Evolutionary conservation across 495 filamentous ascomycete genomes (phyloP).

Genomic region (Podospora conica): DNA sequence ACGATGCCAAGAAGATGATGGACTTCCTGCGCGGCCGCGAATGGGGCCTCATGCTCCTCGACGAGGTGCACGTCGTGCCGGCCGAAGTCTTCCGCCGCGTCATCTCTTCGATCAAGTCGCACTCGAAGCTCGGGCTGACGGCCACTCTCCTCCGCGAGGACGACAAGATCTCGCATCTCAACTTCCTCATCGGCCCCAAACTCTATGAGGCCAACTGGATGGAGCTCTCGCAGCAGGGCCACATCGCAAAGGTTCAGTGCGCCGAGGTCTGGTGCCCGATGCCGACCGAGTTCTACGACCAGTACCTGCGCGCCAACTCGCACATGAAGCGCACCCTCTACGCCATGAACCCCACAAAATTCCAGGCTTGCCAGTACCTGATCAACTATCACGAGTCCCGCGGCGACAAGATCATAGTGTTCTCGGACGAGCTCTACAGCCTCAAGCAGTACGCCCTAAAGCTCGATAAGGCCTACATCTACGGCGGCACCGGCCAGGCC

Average conservation of each 20-base stretch:
- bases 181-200: conserved; percentile 96
- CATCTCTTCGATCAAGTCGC: conserved; percentile 82
- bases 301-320: conserved; percentile 61
- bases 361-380: conserved; percentile 92
- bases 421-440: conserved; percentile 97
- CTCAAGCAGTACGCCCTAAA: conserved; percentile 78
- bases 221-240: conserved; percentile 92
- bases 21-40: conserved; percentile 85
- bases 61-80: conserved; percentile 97
- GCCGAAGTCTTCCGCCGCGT: conserved; percentile 93
- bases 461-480: conserved; percentile 87
- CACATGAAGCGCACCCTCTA: conserved; percentile 67
- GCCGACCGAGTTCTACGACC: conserved; percentile 95
- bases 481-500: conserved; percentile 75
- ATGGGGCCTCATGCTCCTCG: conserved; percentile 96
- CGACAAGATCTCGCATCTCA: conserved; percentile 95
- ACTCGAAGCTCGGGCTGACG: conserved; percentile 94
- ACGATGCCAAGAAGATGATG: conserved; percentile 98
- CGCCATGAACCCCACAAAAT: conserved; percentile 97
- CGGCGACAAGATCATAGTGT: conserved; percentile 98
- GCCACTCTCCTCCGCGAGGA: conserved; percentile 93
- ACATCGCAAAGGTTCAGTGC: conserved; percentile 96
- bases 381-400: conserved; percentile 96
- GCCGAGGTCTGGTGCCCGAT: conserved; percentile 99
- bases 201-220: conserved; percentile 99